Evolutionary conservation across 1,284 basidiomycete genomes (phyloP), one percentile per base, ranked within the genome.

Genomic region (Fomes fomentarius): DNA sequence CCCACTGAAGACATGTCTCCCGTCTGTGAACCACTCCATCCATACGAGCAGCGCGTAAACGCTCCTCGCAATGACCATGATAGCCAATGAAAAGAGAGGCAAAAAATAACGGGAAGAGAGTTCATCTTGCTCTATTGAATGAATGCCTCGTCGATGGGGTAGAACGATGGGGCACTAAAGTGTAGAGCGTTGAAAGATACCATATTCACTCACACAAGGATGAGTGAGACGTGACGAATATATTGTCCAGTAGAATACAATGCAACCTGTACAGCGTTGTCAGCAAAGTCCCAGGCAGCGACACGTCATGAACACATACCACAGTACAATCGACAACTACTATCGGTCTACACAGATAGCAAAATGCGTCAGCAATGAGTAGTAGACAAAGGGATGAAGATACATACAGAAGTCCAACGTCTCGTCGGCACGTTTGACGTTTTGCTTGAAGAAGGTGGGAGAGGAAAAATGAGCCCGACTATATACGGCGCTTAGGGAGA

Each of bases 321-420:
- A 63, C 8, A 62, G 63, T 64, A 55, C 51, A 50, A 45, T 63
- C 58, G 34, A 58, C 49, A 43, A 47, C 63, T 39, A 71, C 74
- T 73, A 84, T 66, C 81, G 81, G 63, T 84, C 82, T 84, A 64
- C 22, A 50, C 15, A 56, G 22, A 51, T 3, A 42, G 39, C 48
- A 12, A 10, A 61, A 45, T 41, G 61, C 52, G 43, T 54, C 11
- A 58, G 42, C 17, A 33, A 55, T 30, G 54, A 55, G 31, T 54
- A 45, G 46, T 17, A 47, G 15, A 38, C 25, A 30, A 17, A 37
- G 12, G 35, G 25, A 42, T 22, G 57, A 40, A 15, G 30, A 15
- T 33, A 42, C 94, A 74, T 72, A 96, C 94, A 98, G 73, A 98
- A 98, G 63, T 96, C 95, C 75, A 91, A 91, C 42, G 93, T 96